Base-by-base conservation (phyloP, 2,329 filamentous ascomycete genomes). In the Ophiostoma montium region DNA sequence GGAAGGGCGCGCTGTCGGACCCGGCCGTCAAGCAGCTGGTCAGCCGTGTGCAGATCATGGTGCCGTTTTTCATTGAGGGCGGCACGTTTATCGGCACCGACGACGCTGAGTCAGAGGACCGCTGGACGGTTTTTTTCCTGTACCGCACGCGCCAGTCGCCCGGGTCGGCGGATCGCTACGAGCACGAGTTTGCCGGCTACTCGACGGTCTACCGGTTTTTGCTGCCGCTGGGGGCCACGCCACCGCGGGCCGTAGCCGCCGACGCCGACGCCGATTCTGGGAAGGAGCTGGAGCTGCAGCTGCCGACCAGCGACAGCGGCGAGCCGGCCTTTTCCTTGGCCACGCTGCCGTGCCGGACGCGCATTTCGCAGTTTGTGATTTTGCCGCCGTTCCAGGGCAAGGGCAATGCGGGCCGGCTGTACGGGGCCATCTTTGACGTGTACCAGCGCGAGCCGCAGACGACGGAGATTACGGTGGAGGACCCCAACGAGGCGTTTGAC, bases 331-430 rank as follows among this genome's bases (percentile, higher is more conserved):
- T 60, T 49, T 57, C 65, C n/a, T 69, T 82, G 55, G 63, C 75
- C 5, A 68, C 81, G 45, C 72, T 89, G 2, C 83, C 86, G 12
- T 84, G 82, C 57, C 80, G 90, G 35, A 79, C 86, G 52, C 77
- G 94, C 41, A 86, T 98, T 55, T 94, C 90, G 0, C 92, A 98
- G 63, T 96, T 96, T 64, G 61, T 98, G 53, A 82, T 98, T 54
- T 71, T 98, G 11, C 89, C 89, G 2, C 84, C 87, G 6, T 94
- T 87, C 63, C 89, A 95, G 62, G 74, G 77, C 53, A 77, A 80
- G 53, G 88, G 88, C 15, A 80, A 90, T 46, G 92, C 90, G 33
- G 75, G 80, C 11, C 74, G 78, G 38, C 77, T 98, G 35, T 98
- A 96, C 70, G 78, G 80, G 52, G 73, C 80, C 45, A 86, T 96